Base-by-base conservation (phyloP, 179 eudicot species). In the Silene vulgaris region DNA sequence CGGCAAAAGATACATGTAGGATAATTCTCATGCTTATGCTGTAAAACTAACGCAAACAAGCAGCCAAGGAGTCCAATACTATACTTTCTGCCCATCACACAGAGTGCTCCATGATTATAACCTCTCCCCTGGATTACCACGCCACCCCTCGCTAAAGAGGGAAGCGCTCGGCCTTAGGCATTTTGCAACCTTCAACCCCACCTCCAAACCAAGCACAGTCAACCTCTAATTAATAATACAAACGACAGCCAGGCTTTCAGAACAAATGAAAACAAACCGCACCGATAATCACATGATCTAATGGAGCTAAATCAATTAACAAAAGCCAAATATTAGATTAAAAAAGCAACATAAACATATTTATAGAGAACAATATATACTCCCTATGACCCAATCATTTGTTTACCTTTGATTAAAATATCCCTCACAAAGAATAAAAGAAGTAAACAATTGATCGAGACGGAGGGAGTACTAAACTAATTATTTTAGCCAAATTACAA, bases 81-180 rank as follows among this genome's bases (percentile, higher is more conserved):
- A 76, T 65, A 52, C 6, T 75, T 29, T 85, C 9, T 77, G 84
- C 85, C 85, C 79, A 80, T 54, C 83, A 45, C 84, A 82, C 80
- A 64, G 14, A 1, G 77, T 82, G 84, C 79, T 81, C 81, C 86
- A 83, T 83, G 86, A 54, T 75, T 62, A 73, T 52, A 82, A 80
- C 86, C 80, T 83, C 77, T 83, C 88, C 71, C 84, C 82, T 85
- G 86, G 84, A 78, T 81, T 85, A 83, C 84, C 88, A 85, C 88
- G 83, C 84, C 88, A 79, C 83, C 86, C 82, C 84, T 83, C 77
- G 65, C 83, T 85, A 75, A 78, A 80, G 84, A 77, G 77, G 86
- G 82, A 82, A 85, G 81, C 83, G 84, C 86, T 83, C 84, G 84
- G 83, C 88, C 86, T 83, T 61, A 76, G 88, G 83, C 84, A 66